Evolutionary conservation across 306 rosid species (phyloP), one percentile per base, ranked within the genome.

Genomic region (Trifolium pratense): DNA sequence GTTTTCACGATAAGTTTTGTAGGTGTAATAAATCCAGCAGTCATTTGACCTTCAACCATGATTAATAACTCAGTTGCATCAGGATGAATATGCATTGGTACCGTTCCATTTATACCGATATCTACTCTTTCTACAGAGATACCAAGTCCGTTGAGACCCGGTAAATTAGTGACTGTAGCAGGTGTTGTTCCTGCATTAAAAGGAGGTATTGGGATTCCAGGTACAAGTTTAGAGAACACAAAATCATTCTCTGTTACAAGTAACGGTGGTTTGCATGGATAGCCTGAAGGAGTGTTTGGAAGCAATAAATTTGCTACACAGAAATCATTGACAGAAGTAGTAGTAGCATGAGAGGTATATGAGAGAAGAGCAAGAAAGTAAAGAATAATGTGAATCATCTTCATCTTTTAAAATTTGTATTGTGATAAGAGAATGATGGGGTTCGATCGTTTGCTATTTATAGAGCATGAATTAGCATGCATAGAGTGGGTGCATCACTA

Each of bases 271-370:
- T 70, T 70, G 75, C 75, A 70, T 14, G 18, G 48, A 17, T 70
- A 70, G 36, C 64, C 75, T 70, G 75, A 70, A 70, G 75, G 64
- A 14, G 21, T 34, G 5, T 18, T n/a, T 70, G 75, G 64, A 52
- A 5, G 6, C 1, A 2, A 3, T 6, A 70, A 8, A 1, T 70
- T 7, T 52, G 75, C 75, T 1, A 70, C 75, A 53, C 75, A 70
- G 17, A 70, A 70, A 16, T 70, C 51, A 12, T 4, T 3, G 6
- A 2, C 1, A 3, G 5, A 17, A 17, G n/a, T 5, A 39, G 14
- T 3, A 18, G 51, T 1, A 20, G 9, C 31, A 34, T 6, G 2
- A 7, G 48, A n/a, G n/a, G 49, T 32, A n/a, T 23, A 20, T 20
- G 31, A 34, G 36, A 70, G 36, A 14, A 70, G 3, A 31, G 18